Evolutionary conservation across 176 grass and related monocot genomes (phyloP).

Genomic region (Puccinellia tenuiflora): DNA sequence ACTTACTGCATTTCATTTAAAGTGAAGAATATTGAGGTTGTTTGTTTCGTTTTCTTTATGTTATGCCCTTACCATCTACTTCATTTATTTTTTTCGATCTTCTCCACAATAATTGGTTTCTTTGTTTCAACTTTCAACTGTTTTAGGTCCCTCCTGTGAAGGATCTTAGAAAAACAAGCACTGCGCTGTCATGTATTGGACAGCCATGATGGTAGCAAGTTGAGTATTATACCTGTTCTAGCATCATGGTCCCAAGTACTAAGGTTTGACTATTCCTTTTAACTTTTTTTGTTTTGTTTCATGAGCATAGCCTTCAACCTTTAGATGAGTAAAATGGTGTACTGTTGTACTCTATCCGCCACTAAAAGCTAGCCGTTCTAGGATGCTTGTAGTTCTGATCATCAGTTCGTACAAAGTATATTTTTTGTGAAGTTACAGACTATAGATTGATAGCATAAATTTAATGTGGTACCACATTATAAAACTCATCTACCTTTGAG

Average conservation of each 20-base stretch:
- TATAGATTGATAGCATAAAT: background rate
- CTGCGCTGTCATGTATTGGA: constrained; percentile 69
- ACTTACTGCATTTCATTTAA: too few species aligned
- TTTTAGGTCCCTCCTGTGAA: constrained; percentile 64
- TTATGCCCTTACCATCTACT: background rate
- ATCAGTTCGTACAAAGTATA: background rate
- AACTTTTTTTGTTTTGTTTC: background rate
- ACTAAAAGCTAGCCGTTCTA: background rate
- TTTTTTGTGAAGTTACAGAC: background rate
- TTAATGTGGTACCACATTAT: background rate
- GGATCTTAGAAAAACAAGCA: constrained; percentile 64
- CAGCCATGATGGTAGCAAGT: constrained; percentile 78
- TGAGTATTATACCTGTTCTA: constrained; percentile 67
- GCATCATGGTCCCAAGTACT: constrained; percentile 70
- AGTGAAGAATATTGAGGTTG: constrained; percentile 55
- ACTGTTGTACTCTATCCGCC: background rate
- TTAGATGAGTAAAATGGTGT: background rate
- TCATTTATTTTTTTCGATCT: background rate
- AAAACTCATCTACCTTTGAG: background rate
- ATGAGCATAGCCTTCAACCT: background rate
- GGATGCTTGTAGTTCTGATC: background rate
- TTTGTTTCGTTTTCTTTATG: constrained; percentile 33
- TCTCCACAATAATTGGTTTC: background rate
- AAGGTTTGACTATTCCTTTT: constrained; percentile 43
- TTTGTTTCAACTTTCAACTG: constrained; percentile 23